Conservation (phyloP, 352 stramenopile species). For the Phytopythium kandeliae region DNA sequence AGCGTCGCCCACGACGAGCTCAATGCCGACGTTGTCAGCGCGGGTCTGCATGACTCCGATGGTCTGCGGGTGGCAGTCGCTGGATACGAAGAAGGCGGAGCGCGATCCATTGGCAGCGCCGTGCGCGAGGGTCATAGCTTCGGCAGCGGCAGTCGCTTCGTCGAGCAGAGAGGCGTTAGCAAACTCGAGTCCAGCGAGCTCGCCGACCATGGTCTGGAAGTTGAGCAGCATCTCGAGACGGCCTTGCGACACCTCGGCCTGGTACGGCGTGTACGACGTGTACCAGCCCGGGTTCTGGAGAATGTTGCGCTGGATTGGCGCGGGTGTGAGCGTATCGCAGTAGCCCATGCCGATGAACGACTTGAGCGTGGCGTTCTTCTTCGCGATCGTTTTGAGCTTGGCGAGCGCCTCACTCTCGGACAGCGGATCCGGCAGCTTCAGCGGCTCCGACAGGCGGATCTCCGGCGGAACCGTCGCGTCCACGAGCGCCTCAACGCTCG, state of each 20-base stretch:
- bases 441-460: slow-evolving; percentile 76
- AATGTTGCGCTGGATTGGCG: slow-evolving; percentile 97
- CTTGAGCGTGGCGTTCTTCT: slow-evolving; percentile 95
- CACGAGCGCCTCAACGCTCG: slow-evolving; percentile 92
- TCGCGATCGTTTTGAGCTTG: slow-evolving; percentile 87
- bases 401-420: slow-evolving; percentile 92
- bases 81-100: slow-evolving; percentile 94
- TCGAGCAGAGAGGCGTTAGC: slow-evolving; percentile 97
- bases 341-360: slow-evolving; percentile 99
- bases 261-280: slow-evolving; percentile 98
- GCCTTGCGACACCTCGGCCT: slow-evolving; percentile 98
- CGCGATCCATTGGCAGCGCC: slow-evolving; percentile 92
- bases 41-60: slow-evolving; percentile 93
- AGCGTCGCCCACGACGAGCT: slow-evolving; percentile 90
- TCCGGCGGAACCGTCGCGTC: slow-evolving; percentile 92
- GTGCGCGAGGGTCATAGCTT: slow-evolving; percentile 97
- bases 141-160: slow-evolving; percentile 97
- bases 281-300: slow-evolving; percentile 99
- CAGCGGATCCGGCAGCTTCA: slow-evolving; percentile 65
- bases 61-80: slow-evolving; percentile 90
- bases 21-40: slow-evolving; percentile 87
- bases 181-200: slow-evolving; percentile 96
- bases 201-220: slow-evolving; percentile 98
- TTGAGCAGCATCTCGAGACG: slow-evolving; percentile 99
- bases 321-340: slow-evolving; percentile 94